phyloP scores from a whole-genome alignment of 2,329 filamentous ascomycete genomes.

The Lachnellula arida region DNA sequence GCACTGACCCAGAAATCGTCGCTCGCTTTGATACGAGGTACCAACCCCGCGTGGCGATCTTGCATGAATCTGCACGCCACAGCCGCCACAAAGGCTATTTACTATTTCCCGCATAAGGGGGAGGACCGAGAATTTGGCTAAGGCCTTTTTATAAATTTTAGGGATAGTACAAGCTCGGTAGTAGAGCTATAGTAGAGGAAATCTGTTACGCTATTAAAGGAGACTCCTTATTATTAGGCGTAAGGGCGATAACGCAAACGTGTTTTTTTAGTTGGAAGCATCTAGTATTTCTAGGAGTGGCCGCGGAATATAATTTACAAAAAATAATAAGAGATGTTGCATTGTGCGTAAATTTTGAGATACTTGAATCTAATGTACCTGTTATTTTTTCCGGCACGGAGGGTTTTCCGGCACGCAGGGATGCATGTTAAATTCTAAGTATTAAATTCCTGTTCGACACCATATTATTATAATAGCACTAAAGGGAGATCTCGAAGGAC shows the following conservation, averaged over 20 bases:
- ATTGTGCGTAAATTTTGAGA: not conserved
- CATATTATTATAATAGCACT: no score
- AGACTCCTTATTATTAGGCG: not conserved
- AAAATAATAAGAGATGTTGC: constrained; percentile 1
- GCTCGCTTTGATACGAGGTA: no score
- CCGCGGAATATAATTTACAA: constrained; percentile 1
- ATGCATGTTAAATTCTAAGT: not conserved
- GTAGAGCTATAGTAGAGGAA: not conserved
- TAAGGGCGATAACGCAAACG: not conserved
- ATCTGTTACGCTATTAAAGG: not conserved
- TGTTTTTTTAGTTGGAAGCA: constrained; percentile 1
- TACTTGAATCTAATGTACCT: not conserved
- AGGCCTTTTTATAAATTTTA: not conserved
- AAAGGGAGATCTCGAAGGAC: no score
- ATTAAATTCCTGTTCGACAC: no score
- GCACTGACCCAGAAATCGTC: no score
- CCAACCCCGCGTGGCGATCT: no score
- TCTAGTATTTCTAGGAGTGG: not conserved
- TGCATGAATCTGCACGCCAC: not conserved
- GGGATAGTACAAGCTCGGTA: not conserved
- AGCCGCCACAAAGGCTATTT: not conserved
- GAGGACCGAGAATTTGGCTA: not conserved
- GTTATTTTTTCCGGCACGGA: not conserved
- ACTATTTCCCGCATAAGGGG: not conserved
- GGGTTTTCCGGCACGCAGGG: not conserved